Evolutionary conservation across 176 grass and related monocot genomes (phyloP), one percentile per base, ranked within the genome.

Genomic region (Oryza coarctata): DNA sequence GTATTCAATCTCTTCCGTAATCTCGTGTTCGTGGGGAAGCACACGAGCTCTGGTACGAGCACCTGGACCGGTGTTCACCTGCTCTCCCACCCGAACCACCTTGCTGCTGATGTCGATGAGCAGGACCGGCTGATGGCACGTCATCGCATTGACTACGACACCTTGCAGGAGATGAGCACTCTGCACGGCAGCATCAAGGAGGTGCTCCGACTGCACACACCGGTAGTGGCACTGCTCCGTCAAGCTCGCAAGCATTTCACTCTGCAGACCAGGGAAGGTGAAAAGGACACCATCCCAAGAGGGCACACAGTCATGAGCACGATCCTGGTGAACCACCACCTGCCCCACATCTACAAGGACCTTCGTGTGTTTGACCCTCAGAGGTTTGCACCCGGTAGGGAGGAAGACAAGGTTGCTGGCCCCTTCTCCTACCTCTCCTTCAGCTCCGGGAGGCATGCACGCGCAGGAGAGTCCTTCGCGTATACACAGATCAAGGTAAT

Each of bases 1-100:
- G 71, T 92, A 5, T 85, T 67, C 68, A 63, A 86, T 3, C 78
- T 92, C 44, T 73, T 83, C 6, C 68, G 78, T 39, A 82, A 88
- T 50, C 82, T 92, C 39, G 60, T 92, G 47, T 88, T 92, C 45
- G 80, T 75, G 2, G 83, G 75, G 2, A 70, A 89, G 22, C 83
- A 89, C 70, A 89, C 83, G 15, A 89, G 75, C 47, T 78, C 83
- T 36, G 64, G n/a, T 12, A 67, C 80, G 2, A 77, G 75, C n/a
- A 76, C 73, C 29, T 92, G 80, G 80, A 91, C 69, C 0, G 85
- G 86, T 17, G 68, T 75, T 27, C 80, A 86, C 75, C 30, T 75
- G 32, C 47, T 75, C 47, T n/a, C 47, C 29, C 0, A 65, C 15
- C 30, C 12, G 22, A 35, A 32, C 9, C 33, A 35, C 17, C n/a